Conservation (phyloP, 345 rosid species). For the Combretum micranthum region DNA sequence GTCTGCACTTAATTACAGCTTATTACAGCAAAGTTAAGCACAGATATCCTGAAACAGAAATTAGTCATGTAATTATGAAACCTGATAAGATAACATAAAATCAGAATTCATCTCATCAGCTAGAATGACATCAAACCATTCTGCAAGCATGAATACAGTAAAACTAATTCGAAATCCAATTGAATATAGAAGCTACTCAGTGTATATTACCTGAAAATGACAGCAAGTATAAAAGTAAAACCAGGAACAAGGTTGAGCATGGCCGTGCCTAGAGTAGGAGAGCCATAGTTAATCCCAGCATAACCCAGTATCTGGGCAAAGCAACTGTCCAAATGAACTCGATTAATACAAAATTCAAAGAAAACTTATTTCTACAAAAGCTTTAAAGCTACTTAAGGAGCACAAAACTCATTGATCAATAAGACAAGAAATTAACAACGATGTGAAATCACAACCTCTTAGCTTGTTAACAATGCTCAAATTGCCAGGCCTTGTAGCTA, state of each 20-base stretch:
- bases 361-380: background rate
- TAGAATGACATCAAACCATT: background rate
- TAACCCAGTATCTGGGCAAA: conserved; percentile 25
- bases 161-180: background rate
- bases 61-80: too few relatives aligned
- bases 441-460: too few relatives aligned
- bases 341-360: background rate
- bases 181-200: background rate
- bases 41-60: too few relatives aligned
- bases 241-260: conserved; percentile 47
- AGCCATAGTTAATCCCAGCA: conserved; percentile 41
- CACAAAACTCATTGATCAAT: too few relatives aligned
- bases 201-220: conserved; percentile 31
- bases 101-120: too few relatives aligned
- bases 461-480: too few relatives aligned
- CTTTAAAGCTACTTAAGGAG: background rate
- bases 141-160: background rate
- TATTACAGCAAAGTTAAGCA: too few relatives aligned
- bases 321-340: conserved; percentile 18
- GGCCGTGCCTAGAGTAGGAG: conserved; percentile 44
- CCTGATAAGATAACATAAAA: too few relatives aligned
- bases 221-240: conserved; percentile 40
- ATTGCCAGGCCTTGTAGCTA: too few relatives aligned
- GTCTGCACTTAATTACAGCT: too few relatives aligned
- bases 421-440: too few relatives aligned